phyloP scores from a whole-genome alignment of 352 stramenopile species.

The Globisporangium perplexum region DNA sequence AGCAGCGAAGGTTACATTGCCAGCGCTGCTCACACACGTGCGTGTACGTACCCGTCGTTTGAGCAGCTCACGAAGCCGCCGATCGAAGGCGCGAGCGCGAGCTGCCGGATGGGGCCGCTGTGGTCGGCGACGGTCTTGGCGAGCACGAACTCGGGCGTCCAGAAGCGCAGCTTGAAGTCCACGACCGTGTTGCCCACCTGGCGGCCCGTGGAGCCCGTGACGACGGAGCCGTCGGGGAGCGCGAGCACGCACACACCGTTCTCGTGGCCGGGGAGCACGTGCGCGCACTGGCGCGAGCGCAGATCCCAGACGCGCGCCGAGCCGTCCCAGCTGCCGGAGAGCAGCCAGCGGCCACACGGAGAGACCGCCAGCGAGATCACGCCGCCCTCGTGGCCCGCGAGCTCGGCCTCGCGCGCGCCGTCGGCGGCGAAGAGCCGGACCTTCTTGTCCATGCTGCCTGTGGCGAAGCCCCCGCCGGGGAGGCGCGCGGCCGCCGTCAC shows the following conservation, averaged over 20 bases:
- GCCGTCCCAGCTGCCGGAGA: constrained; percentile 82
- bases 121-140: constrained; percentile 58
- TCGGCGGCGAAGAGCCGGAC: constrained; percentile 60
- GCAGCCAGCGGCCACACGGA: constrained; percentile 27
- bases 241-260: constrained; percentile 81
- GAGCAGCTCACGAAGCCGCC: constrained; percentile 82
- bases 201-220: constrained; percentile 70
- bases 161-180: constrained; percentile 79
- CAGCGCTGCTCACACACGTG: no score
- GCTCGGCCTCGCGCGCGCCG: constrained; percentile 28
- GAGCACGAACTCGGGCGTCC: constrained; percentile 36
- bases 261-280: constrained; percentile 61
- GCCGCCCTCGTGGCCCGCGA: constrained; percentile 65
- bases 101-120: constrained; percentile 62
- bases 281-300: constrained; percentile 35
- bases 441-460: constrained; percentile 76
- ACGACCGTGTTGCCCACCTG: constrained; percentile 74
- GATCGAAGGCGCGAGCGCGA: constrained; percentile 54
- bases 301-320: constrained; percentile 74
- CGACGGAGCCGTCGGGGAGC: constrained; percentile 49
- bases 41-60: constrained; percentile 69
- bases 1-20: no score
- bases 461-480: constrained; percentile 51
- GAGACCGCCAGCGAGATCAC: constrained; percentile 68
- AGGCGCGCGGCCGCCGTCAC: constrained; percentile 57